Base-by-base conservation (phyloP, 208 protist genomes). In the Leishmania amazonensis region DNA sequence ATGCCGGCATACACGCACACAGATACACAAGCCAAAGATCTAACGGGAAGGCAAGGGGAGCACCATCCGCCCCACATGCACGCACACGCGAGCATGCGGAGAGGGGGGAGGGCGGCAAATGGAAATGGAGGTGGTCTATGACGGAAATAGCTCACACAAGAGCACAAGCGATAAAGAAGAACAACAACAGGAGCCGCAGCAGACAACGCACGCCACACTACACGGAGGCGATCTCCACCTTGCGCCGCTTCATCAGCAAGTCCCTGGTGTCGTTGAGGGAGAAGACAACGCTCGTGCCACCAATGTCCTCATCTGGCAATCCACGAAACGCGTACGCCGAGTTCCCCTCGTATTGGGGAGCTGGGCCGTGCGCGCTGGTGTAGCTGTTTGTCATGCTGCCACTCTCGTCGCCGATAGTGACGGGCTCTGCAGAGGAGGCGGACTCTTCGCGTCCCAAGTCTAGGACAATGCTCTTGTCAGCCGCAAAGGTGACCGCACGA, bases 381-480 rank as follows among this genome's bases (percentile, higher is more conserved):
- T 78, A 77, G 79, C 87, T 88, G 79, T 75, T 81, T 58, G 81
- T 87, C 51, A 90, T 47, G 38, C 79, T 79, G 17, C 80, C 75
- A 11, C 31, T 71, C 47, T 71, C 78, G 64, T 60, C 35, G 1
- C 75, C 79, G 1, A 17, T 42, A 45, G 49, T 71, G 7, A 60
- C 47, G 35, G 79, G 80, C 60, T 83, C 81, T 5, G 81, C 60
- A 24, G 72, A 76, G 47, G 72, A 62, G 19, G 49, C 72, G 8
- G 81, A 81, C 31, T 76, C 84, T 17, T 87, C 81, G 73, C 81
- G 71, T 28, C 81, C 89, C 24, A 86, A 42, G 73, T 92, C 88
- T 7, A 94, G 45, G 65, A 91, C 81, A 47, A 94, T 91, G 78
- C 88, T 91, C 87, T 94, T 94, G 57, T 83, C 83, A 45, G 81